Conservation (phyloP, 2,329 filamentous ascomycete genomes). For the Verticillium nonalfalfae region DNA sequence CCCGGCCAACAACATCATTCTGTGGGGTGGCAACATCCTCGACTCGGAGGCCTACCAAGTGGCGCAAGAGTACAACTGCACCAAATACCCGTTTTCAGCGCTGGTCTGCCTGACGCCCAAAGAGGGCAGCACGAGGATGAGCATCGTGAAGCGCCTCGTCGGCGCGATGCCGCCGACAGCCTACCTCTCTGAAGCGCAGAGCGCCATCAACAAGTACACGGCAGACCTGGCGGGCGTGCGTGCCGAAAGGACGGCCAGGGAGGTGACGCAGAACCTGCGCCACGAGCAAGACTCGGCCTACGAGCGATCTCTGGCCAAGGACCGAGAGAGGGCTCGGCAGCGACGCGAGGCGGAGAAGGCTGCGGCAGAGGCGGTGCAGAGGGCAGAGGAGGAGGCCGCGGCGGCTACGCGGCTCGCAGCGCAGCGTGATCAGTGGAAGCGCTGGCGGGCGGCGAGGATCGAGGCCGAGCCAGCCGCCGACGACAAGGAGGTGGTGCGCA, state of each 20-base stretch:
- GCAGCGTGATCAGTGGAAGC: slow-evolving; percentile 62
- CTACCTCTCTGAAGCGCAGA: slow-evolving; percentile 70
- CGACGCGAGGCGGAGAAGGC: slow-evolving; percentile 69
- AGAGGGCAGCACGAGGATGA: slow-evolving; percentile 82
- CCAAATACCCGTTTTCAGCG: slow-evolving; percentile 86
- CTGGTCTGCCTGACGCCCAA: slow-evolving; percentile 83
- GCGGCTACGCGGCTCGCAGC: slow-evolving; percentile 45
- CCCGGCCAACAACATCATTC: slow-evolving; percentile 68
- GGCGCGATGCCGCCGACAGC: slow-evolving; percentile 64
- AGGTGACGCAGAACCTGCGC: slow-evolving; percentile 74
- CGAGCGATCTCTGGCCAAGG: slow-evolving; percentile 81
- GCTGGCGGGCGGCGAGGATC: slow-evolving; percentile 69
- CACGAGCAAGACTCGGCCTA: slow-evolving; percentile 90
- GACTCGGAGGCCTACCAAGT: slow-evolving; percentile 95
- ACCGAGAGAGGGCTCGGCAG: slow-evolving; percentile 75
- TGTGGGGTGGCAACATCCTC: slow-evolving; percentile 91
- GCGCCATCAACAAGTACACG: slow-evolving; percentile 69
- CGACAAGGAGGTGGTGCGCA: slow-evolving; percentile 65
- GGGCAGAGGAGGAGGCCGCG: slow-evolving; percentile 52
- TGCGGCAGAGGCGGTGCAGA: slow-evolving; percentile 61
- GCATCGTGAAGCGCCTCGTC: slow-evolving; percentile 71
- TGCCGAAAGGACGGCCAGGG: slow-evolving; percentile 71
- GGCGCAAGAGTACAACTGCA: slow-evolving; percentile 77
- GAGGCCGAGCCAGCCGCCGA: slow-evolving; percentile 57
- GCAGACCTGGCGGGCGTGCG: slow-evolving; percentile 68